Evolutionary conservation across 148 eudicot genomes (phyloP), one percentile per base, ranked within the genome.

Genomic region (Chenopodium album): DNA sequence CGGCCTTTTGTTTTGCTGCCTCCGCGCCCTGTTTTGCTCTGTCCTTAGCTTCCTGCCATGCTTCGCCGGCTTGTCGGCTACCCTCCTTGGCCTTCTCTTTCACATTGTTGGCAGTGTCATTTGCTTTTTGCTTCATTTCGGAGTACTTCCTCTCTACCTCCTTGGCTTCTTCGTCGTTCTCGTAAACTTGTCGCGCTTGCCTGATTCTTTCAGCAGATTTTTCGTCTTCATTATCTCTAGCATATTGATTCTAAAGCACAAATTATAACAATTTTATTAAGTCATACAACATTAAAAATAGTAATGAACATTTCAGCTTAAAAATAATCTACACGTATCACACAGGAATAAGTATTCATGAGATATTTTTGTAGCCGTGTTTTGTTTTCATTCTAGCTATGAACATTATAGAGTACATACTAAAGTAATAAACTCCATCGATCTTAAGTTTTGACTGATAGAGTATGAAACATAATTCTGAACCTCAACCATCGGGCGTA

Each of bases 71-170:
- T 50, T 79, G 73, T 3, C 80, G 80, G 10, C 62, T 11, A 0
- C 67, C 77, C 46, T 84, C 88, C 17, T 78, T 79, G 32, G 69
- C 65, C 8, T 64, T 84, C 11, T 86, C 86, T n/a, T 82, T 77
- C 81, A 82, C 54, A 4, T 80, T 79, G 0, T 64, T n/a, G 7
- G 85, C 78, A 28, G 76, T 81, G 16, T 84, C 86, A 60, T 79
- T 78, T 4, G 79, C 73, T 34, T 41, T 54, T 2, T 73, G 72
- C 63, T 79, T 84, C 81, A 82, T 76, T 23, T 87, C 87, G 0
- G 65, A 26, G 56, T 80, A 84, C 73, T 66, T 84, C 17, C 9
- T 59, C 9, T 65, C 84, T 0, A 81, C 81, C 50, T 78, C 78
- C 0, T 73, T 29, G 4, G 82, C 84, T 9, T 86, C 90, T 22